phyloP scores from a whole-genome alignment of 2,329 filamentous ascomycete species.

The Dactylellina drechsleri region DNA sequence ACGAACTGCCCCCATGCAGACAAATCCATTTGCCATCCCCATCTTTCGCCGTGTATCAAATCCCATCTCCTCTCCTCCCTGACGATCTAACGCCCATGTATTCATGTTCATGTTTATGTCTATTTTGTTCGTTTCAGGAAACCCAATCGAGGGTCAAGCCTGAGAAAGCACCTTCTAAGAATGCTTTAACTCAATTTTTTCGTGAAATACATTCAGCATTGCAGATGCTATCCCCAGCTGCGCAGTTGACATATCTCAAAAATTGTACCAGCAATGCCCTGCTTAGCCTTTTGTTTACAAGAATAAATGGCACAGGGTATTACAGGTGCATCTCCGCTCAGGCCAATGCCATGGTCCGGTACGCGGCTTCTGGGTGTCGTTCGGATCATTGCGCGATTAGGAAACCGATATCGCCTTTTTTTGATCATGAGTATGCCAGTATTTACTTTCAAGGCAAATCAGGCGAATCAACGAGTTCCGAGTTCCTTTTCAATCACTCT shows the following conservation, averaged over 20 bases:
- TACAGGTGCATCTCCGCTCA: no score
- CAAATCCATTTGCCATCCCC: neutral
- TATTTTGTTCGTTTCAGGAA: conserved; percentile 43
- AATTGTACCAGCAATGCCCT: no score
- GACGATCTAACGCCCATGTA: conserved; percentile 24
- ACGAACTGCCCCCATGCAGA: neutral
- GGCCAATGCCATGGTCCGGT: no score
- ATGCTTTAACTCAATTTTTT: conserved; percentile 19
- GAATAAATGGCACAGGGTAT: no score
- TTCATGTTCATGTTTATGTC: neutral
- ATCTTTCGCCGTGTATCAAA: no score
- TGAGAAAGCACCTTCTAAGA: conserved; percentile 39
- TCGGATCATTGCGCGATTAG: conserved; percentile 24
- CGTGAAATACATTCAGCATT: conserved; percentile 1
- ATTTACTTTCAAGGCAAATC: no score
- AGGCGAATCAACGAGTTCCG: no score
- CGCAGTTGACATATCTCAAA: no score
- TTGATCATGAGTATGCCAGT: no score
- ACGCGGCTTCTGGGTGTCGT: neutral
- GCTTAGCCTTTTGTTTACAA: no score
- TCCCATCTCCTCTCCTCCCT: neutral
- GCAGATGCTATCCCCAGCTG: neutral
- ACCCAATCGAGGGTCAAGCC: conserved; percentile 36
- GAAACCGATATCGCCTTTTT: conserved; percentile 11
- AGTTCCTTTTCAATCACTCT: no score